Percentiles rank a stretch among this genome's conserved stretches.
phyloP scores from a whole-genome alignment of 2,329 filamentous ascomycete species.

The Tolypocladium album region DNA sequence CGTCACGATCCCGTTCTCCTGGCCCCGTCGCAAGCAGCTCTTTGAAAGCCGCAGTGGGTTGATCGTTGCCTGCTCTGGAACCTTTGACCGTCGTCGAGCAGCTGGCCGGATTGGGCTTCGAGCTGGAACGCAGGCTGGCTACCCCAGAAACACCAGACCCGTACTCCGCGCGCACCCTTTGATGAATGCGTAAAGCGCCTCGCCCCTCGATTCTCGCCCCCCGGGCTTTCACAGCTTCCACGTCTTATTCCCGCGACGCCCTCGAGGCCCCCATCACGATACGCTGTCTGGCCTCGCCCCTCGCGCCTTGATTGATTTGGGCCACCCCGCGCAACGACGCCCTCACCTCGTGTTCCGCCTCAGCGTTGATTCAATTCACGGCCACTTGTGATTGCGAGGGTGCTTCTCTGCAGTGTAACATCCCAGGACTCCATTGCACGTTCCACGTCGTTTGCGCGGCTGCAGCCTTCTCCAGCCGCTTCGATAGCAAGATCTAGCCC shows the following conservation, averaged over 20 bases:
- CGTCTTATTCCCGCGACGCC: neutral
- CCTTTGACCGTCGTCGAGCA: neutral
- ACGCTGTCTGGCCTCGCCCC: neutral
- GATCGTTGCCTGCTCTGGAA: neutral
- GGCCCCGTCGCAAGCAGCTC: neutral
- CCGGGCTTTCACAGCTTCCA: neutral
- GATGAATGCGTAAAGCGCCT: neutral
- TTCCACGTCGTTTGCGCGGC: neutral
- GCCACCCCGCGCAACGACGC: neutral
- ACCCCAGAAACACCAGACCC: neutral
- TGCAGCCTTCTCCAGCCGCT: neutral
- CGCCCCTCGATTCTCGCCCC: neutral
- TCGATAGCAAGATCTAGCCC: neutral
- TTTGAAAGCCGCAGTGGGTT: neutral
- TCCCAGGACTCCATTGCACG: neutral
- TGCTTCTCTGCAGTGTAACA: neutral
- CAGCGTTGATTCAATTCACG: neutral
- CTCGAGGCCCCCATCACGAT: neutral
- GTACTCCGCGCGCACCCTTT: neutral
- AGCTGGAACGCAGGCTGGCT: constrained; percentile 2
- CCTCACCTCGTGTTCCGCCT: neutral
- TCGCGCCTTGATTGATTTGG: neutral
- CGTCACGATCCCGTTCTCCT: neutral
- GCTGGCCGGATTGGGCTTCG: neutral
- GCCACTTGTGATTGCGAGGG: neutral